Evolutionary conservation across 768 basidiomycete genomes (phyloP), one percentile per base, ranked within the genome.

Genomic region (Mycena galericulata): DNA sequence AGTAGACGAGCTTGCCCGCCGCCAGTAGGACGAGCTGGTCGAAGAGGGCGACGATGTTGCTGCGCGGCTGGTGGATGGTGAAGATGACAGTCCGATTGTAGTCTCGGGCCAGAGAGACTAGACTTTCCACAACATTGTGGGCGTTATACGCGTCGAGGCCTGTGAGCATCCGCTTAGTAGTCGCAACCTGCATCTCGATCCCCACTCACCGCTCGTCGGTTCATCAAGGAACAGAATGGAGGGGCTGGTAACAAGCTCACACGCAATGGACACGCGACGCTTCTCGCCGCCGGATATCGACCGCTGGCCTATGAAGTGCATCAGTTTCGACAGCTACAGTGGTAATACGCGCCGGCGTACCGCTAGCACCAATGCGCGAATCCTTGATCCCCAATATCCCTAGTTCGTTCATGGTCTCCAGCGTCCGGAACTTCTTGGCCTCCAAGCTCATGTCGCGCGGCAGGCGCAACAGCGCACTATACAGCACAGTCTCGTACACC

Each of bases 271-370:
- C 2, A 99, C 98, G 5, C 98, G 86, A 36, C 98, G 88, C 81
- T 99, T 99, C 84, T 99, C 98, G 18, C 98, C 98, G 50, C 98
- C 98, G 34, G 96, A 97, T 62, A 99, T 99, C 15, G 94, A 95
- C 14, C 98, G 87, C 66, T 88, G 89, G 32, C 94, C 94, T 92
- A 64, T n/a, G 32, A 30, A 47, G 32, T 17, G 50, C 40, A 18
- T 63, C 12, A 71, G 26, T 14, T 20, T 43, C 17, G 11, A 56
- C 49, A 14, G 1, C 49, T 50, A 71, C 8, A 27, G 22, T 51
- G 34, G 54, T 22, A 24, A 50, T 12, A 3, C 34, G 56, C 60
- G n/a, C 54, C 9, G n/a, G 78, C 89, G 65, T 71, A 90, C 95
- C 94, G 58, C 90, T 89, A 46, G 94, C 93, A 1, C 98, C 98